Evolutionary conservation across 73 alveolate species (phyloP), one percentile per base, ranked within the genome.

Genomic region (Paramecium pentaurelia): DNA sequence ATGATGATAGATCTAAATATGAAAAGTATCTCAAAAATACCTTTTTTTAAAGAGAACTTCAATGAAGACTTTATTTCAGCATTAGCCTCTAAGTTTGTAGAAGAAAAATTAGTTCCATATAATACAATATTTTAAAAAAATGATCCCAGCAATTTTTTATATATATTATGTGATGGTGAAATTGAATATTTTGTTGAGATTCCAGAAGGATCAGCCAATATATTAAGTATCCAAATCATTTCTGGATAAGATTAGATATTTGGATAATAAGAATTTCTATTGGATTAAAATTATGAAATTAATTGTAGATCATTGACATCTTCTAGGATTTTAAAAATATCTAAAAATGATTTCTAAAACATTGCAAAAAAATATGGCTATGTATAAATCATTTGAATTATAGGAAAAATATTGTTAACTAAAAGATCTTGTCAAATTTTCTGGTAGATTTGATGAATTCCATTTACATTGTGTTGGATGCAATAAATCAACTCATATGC

Each of bases 1-100:
- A 80, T 80, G 91, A 44, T 80, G 47, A 80, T 80, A 44, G 91
- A 80, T 47, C 34, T 80, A 3, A 40, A 80, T 47, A 80, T 80
- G 91, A 80, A 47, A 27, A 80, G 91, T 45, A 45, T 80, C 6
- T 32, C 47, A 32, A 40, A 45, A 8, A 49, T 80, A 8, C 75
- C 91, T 7, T 80, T 80, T 80, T 42, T 80, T 80, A 80, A 40
- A 14, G 71, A 80, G 8, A 80, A 42, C 49, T 80, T 80, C 30
- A 40, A 40, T 14, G 71, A 80, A 45, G 73, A 45, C 16, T 80
- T 80, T 80, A 40, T 80, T 12, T 28, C 22, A 44, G 71, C 71
- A 45, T 47, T 80, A 45, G 91, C 91, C 9, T 18, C 77, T 11
- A 80, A 80, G 7, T 80, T 80, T 42, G 28, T 27, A 0, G 91